Evolutionary conservation across 2,329 filamentous ascomycete species (phyloP).

Genomic region (Metarhizium rileyi): DNA sequence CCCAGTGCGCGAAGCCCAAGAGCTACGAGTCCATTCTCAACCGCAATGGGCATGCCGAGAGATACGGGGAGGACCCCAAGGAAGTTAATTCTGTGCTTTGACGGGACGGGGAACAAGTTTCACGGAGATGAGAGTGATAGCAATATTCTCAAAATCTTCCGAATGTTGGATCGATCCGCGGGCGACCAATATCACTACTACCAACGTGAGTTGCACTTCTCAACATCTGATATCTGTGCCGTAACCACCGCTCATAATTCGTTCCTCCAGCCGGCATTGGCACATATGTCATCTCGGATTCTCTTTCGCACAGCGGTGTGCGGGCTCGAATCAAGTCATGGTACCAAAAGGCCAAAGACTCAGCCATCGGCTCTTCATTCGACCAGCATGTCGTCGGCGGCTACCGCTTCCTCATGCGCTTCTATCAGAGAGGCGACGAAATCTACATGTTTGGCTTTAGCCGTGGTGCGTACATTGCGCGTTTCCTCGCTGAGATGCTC

Average conservation of each 20-base stretch:
- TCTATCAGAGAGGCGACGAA: conserved; percentile 53
- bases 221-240: not conserved
- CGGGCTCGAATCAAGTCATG: conserved; percentile 52
- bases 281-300: conserved; percentile 57
- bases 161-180: conserved; percentile 56
- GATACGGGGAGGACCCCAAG: conserved; percentile 9
- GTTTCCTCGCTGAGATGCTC: conserved; percentile 74
- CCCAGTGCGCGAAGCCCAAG: not conserved
- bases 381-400: conserved; percentile 76
- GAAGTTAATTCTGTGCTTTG: conserved; percentile 52
- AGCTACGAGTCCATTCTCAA: conserved; percentile 3
- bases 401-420: conserved; percentile 70
- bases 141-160: conserved; percentile 61
- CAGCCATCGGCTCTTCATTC: conserved; percentile 70
- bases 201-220: conserved; percentile 35
- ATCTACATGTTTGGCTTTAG: conserved; percentile 70
- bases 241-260: not conserved
- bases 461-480: conserved; percentile 62
- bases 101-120: conserved; percentile 56
- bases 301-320: conserved; percentile 46
- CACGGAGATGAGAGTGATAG: conserved; percentile 53
- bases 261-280: conserved; percentile 52
- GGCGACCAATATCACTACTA: conserved; percentile 55
- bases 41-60: not conserved
- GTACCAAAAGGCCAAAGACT: conserved; percentile 67